Base-by-base conservation (phyloP, 2,329 filamentous ascomycete species). In the Juglanconis juglandina region DNA sequence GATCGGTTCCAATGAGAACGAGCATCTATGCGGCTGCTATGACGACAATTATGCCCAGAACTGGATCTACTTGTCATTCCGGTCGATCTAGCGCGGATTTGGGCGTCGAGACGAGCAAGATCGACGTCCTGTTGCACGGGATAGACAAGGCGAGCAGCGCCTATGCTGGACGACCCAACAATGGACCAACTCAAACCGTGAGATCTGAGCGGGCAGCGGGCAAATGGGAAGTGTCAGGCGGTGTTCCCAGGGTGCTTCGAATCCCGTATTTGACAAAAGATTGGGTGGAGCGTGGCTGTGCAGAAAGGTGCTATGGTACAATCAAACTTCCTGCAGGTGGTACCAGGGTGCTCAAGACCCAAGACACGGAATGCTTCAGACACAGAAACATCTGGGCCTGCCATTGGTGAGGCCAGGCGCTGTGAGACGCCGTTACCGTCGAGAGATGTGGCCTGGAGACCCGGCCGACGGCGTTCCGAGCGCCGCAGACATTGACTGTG, bases 231-330 rank as follows among this genome's bases (percentile, higher is more conserved):
- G 46, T 13, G 8, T 30, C 24, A 4, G 24, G 46, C 17, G 24
- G 9, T 30, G n/a, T 24, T n/a, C 42, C 3, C 6, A 17, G 4
- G 17, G 42, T 17, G 13, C n/a, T 2, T 42, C 39, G 10, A 32
- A 32, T 32, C 17, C 17, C 33, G 42, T 48, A 56, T 56, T 56
- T 13, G 48, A 14, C 47, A 35, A 32, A 24, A 58, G 37, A 47
- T 56, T 56, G 60, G 46, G 60, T 58, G 52, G 60, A 62, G 56
- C 50, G 62, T 62, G 62, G 62, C 62, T 60, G 60, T 64, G 62
- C 59, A 47, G 46, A 47, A 13, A 55, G 39, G 56, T 48, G 37
- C 24, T 24, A 24, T 24, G 24, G 24, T 24, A 47, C 49, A 55
- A 58, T 55, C n/a, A 56, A 60, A 58, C 24, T 24, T 24, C 24